Base-by-base conservation (phyloP, 148 eudicot species). In the Salicornia ramosissima region DNA sequence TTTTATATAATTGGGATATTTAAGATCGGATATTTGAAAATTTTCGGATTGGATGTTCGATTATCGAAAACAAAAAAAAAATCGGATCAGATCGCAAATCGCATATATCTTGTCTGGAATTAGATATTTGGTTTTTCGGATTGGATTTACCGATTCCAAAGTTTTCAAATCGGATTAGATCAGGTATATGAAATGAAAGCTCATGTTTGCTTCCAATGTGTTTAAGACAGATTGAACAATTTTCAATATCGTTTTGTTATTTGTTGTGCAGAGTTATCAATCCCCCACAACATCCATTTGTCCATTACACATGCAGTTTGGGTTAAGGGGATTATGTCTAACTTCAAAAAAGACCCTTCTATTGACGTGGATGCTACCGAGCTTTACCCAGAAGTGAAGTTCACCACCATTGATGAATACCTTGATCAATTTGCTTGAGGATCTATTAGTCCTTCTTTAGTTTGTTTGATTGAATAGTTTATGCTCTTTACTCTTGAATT, bases 331-430 rank as follows among this genome's bases (percentile, higher is more conserved):
- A 86, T 85, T 18, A 86, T 79, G 21, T 78, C 91, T 70, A 72
- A 80, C 68, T 86, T 82, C 46, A 79, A 72, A 52, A 88, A 85
- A 12, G 82, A 88, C 25, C 82, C 91, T 3, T 79, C 88, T 0
- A 77, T 81, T 31, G 90, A 86, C 24, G 84, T 85, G 26, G 94
- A 91, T 75, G 91, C 94, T 62, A 80, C 97, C 19, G 82, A 81
- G 78, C 86, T 91, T 15, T 91, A 88, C 74, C 90, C 95, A 0
- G 95, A 88, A 71, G 87, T 91, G n/a, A 80, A 83, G 62, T 91
- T 88, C 80, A 82, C 84, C 25, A 83, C 86, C 2, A 81, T 84
- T 15, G 89, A 88, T 16, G 86, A 86, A 49, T 83, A 80, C 76
- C 86, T 90, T 47, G 53, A 74, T 52, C 80, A 45, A 39, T 80